These are phyloP conservation scores for Pisolithus marmoratus DNA, from an alignment of 768 basidiomycete species.

Conservation along the genomic window DNA sequence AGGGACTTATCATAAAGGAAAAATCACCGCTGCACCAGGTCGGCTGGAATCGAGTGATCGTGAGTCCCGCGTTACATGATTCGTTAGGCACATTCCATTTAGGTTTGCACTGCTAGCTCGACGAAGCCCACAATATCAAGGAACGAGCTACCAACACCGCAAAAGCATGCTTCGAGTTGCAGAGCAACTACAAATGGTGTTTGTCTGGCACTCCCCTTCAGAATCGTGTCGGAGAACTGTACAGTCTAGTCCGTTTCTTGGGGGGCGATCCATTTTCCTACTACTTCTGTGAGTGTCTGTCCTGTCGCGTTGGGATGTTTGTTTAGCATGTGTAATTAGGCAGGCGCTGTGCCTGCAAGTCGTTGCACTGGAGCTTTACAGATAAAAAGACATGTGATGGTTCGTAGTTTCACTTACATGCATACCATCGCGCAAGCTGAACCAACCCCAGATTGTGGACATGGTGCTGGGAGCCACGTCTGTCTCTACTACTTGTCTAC, in stretches of 20 bases:
- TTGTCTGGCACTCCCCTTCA: conserved; percentile 95
- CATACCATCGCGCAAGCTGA: background rate
- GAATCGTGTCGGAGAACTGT: conserved; percentile 97
- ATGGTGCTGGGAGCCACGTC: conserved; percentile 80
- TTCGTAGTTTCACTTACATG: conserved; percentile 26
- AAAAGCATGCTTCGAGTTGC: conserved; percentile 90
- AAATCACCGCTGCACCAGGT: conserved; percentile 80
- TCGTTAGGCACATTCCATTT: background rate
- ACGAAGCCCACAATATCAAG: conserved; percentile 98
- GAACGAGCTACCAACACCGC: conserved; percentile 93
- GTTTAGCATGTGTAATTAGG: conserved; percentile 37
- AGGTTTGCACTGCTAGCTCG: conserved; percentile 47
- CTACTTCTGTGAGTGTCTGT: conserved; percentile 69
- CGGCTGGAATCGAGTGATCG: conserved; percentile 78
- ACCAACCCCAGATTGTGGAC: conserved; percentile 62
- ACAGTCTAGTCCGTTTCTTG: conserved; percentile 88
- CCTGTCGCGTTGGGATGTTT: background rate
- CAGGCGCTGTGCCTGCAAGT: conserved; percentile 91
- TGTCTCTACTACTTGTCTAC: conserved; percentile 17
- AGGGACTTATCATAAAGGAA: conserved; percentile 80
- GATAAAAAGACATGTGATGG: conserved; percentile 82
- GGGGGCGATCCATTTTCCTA: conserved; percentile 91
- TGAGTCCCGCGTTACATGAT: conserved; percentile 28
- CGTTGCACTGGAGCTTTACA: conserved; percentile 88
- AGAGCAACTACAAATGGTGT: conserved; percentile 85